Base-by-base conservation (phyloP, 768 basidiomycete genomes). In the Kwoniella europaea region DNA sequence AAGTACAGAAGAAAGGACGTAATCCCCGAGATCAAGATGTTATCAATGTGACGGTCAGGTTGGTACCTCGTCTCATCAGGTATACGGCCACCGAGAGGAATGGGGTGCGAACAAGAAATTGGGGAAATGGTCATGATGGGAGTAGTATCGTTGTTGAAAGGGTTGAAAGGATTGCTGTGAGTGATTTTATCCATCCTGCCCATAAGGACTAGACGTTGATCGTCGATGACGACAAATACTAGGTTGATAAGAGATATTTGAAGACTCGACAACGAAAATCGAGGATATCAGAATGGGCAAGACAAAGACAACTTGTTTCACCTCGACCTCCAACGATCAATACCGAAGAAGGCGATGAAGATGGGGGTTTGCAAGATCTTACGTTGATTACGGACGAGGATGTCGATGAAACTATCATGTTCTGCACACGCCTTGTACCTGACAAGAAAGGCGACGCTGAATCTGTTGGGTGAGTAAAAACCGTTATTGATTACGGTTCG, bases 71-170 rank as follows among this genome's bases (percentile, higher is more conserved):
- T 59, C 68, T 86, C 24, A 69, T 86, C 1, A 65, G 82, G 42
- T 86, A 86, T 71, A 75, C 82, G 10, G 82, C 82, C 7, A 75
- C 82, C 4, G 78, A 84, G 64, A 46, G 82, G 27, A 78, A 81
- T 53, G 85, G 85, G 2, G 56, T 86, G 10, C 73, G 67, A 63
- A 84, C 83, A 52, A 69, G 85, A 52, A 77, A 76, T 13, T 86
- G 86, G 86, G 86, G 86, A 0, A 86, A 86, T 72, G 82, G 83
- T 5, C 86, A 86, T 71, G 85, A 86, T 66, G 86, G 85, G 1
- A 79, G 81, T 27, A 84, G 83, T 64, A 70, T 85, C 50, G 75
- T 82, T 12, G 79, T 86, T 9, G 84, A 86, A 68, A 63, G 65
- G 1, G 81, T 85, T 2, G 65, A 78, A 44, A 50, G 81, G 7